Evolutionary conservation across 108 stramenopile species (phyloP).

Genomic region (Pseudonitzschia multiseries): DNA sequence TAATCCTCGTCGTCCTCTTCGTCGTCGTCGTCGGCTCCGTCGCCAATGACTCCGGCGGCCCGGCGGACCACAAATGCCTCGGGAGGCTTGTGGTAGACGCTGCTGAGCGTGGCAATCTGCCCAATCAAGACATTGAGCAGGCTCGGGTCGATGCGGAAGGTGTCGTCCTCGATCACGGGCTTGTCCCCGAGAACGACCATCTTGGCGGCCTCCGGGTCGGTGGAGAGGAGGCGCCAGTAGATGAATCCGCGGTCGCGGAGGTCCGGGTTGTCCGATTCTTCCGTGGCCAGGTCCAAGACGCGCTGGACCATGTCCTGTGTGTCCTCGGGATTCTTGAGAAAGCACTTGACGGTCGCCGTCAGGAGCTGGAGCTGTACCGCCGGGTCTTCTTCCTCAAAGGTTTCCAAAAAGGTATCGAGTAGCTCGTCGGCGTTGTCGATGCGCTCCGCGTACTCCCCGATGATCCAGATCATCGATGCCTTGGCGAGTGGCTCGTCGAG

Average conservation of each 20-base stretch:
- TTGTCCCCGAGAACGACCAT: conserved; percentile 97
- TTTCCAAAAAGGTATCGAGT: conserved; percentile 95
- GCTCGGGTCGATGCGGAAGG: conserved; percentile 89
- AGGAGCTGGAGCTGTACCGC: conserved; percentile 97
- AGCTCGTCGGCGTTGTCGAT: conserved; percentile 99
- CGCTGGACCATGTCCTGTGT: conserved; percentile 98
- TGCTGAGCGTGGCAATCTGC: conserved; percentile 93
- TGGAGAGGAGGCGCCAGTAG: conserved; percentile 97
- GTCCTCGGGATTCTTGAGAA: conserved; percentile 96
- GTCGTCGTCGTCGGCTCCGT: conserved; percentile 65
- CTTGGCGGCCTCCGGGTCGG: conserved; percentile 98
- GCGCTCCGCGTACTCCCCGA: conserved; percentile 99
- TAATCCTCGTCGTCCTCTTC: conserved; percentile 81
- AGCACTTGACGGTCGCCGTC: conserved; percentile 99
- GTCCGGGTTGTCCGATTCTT: conserved; percentile 98
- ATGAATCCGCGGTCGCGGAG: conserved; percentile 98
- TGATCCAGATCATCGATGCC: conserved; percentile 99
- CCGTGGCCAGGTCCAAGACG: conserved; percentile 96
- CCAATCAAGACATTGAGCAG: conserved; percentile 90
- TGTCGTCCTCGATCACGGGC: conserved; percentile 99
- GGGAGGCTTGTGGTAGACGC: conserved; percentile 98
- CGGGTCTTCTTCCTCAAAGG: conserved; percentile 94
- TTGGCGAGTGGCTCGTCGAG: conserved; percentile 99
- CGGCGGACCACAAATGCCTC: conserved; percentile 96
- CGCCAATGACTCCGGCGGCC: conserved; percentile 54